phyloP scores from a whole-genome alignment of 352 stramenopile genomes.

The Globisporangium cylindrosporum region DNA sequence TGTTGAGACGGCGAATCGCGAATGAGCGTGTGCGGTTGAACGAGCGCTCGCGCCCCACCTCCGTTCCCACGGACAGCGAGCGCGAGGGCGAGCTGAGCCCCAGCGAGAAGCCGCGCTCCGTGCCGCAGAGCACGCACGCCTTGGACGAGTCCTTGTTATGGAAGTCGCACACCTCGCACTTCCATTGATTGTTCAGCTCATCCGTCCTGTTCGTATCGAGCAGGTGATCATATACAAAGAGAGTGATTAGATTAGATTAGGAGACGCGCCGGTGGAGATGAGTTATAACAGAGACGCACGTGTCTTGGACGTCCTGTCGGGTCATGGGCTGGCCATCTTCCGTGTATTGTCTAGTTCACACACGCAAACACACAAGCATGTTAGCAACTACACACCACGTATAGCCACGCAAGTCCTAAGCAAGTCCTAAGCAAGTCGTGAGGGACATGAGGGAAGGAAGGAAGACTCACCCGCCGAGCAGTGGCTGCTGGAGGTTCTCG shows the following conservation, averaged over 20 bases:
- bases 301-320: slow-evolving; percentile 82
- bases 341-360: slow-evolving; percentile 62
- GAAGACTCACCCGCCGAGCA: slow-evolving; percentile 51
- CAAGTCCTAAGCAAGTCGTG: background rate
- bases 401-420: background rate
- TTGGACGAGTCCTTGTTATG: slow-evolving; percentile 83
- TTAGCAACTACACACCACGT: background rate
- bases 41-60: slow-evolving; percentile 46
- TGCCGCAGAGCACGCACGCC: slow-evolving; percentile 77
- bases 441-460: background rate
- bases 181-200: slow-evolving; percentile 80
- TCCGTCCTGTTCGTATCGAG: slow-evolving; percentile 34
- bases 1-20: slow-evolving; percentile 84
- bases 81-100: slow-evolving; percentile 49
- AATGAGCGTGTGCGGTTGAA: slow-evolving; percentile 88
- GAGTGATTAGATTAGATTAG: background rate
- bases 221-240: background rate
- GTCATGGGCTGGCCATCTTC: slow-evolving; percentile 86
- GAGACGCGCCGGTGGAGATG: background rate
- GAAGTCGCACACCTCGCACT: slow-evolving; percentile 88
- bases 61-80: slow-evolving; percentile 37
- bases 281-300: slow-evolving; percentile 19
- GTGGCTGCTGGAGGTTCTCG: slow-evolving; percentile 81
- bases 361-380: background rate
- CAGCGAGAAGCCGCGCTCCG: slow-evolving; percentile 77